Evolutionary conservation across 2,329 filamentous ascomycete species (phyloP), one percentile per base, ranked within the genome.

Genomic region (Huntiella savannae): DNA sequence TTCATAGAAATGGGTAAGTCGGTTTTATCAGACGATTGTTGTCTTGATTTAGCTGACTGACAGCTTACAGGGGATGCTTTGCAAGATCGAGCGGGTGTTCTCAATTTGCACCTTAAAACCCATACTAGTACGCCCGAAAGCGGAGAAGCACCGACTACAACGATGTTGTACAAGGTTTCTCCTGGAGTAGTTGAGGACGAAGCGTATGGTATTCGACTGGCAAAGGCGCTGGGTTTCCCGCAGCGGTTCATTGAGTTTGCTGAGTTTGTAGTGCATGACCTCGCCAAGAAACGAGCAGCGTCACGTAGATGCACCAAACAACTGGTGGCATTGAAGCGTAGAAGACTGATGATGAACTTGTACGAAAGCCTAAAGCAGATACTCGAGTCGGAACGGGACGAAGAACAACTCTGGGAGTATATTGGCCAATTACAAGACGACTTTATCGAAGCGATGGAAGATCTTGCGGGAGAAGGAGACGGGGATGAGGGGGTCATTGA

Each of bases 201-300:
- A 40, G 77, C 85, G 53, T 98, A 98, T 55, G 91, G 91, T 0
- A 70, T 95, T n/a, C 70, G 77, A 1, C 69, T 95, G 3, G 86
- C 88, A 0, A 74, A 75, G 32, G 71, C 85, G 0, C 68, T 91
- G 17, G 77, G 81, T 0, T 69, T 94, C 5, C 85, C 88, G 0
- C 58, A 68, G 0, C 61, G 62, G 1, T 73, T 94, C 3, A 63
- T 93, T 2, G 63, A 77, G 5, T 67, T 71, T 32, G 88, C 87
- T 0, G 75, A 80, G 50, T 56, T 63, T 0, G 75, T 91, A 4
- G 76, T 82, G 0, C 64, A 67, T 3, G 69, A 70, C 16, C 62
- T 95, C 5, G 68, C 76, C 36, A 61, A 64, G 7, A 70, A 71
- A 16, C 66, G 69, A 15, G 70, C 76, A 48, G 67, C 66, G 19